Evolutionary conservation across 805 yeast species (phyloP), one percentile per base, ranked within the genome.

Genomic region (Saccharomycopsis microspora): DNA sequence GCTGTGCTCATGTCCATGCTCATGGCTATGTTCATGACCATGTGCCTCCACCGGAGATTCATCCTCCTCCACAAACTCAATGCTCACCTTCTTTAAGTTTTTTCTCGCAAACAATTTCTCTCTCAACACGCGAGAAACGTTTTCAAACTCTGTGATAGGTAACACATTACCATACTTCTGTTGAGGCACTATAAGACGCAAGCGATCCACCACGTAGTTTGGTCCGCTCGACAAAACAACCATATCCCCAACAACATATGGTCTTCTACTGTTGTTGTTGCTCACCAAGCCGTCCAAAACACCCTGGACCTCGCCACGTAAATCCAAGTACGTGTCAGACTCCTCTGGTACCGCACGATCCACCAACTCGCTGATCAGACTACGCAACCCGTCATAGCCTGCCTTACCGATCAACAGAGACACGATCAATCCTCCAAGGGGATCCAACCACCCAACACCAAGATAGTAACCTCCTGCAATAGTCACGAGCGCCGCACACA

Each of bases 341-440:
- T 61, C 63, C 10, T 62, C 64, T 10, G 76, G 68, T 37, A 82
- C 64, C 3, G 90, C 82, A 53, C 78, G 74, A 58, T 90, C 98
- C 32, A 86, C 71, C 41, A 90, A 67, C 60, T 90, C 97, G 51
- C 73, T 73, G 57, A 82, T 72, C 0, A 97, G 78, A 31, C 73
- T 71, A 50, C 71, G 68, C 56, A 84, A 77, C 31, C 95, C 89
- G 3, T 75, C 74, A 62, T 77, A 73, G 35, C 97, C 97, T 5
- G 96, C 96, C 55, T 75, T 79, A 54, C 89, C 76, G 48, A 93
- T 82, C 56, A 93, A 68, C 1, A 73, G 71, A 0, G 97, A 87
- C 5, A 93, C 97, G 4, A 86, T 60, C 32, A 89, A 62, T 0
- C 97, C 98, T 53, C 97, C 98, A 48, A 87, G 74, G 2, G 97